Base-by-base conservation (phyloP, 352 stramenopile species). In the Halophytophthora polymorphica region DNA sequence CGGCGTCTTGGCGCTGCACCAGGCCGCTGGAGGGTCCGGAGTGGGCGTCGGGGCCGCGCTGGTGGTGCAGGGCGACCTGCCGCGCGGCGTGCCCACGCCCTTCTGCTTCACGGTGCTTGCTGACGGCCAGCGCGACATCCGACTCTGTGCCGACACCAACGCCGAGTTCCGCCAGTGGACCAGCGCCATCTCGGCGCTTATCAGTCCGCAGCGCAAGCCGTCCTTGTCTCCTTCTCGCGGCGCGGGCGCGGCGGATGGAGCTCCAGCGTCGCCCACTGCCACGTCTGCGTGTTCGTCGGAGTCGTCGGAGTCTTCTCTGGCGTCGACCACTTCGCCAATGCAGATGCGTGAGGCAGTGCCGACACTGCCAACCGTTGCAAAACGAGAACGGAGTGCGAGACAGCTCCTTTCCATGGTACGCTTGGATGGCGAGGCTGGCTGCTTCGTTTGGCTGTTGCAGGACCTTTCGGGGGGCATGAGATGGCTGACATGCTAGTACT, bases 131-230 rank as follows among this genome's bases (percentile, higher is more conserved):
- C 60, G 51, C 22, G 58, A 77, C 17, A 54, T 89, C 38, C 64
- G 78, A 15, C 64, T 90, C 10, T 92, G 82, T 43, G 79, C 79
- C 1, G 77, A 92, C 42, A 73, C 78, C 6, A 83, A 81, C 40
- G 54, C 71, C 12, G 79, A 93, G 22, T 90, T 93, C 53, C 65
- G 67, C 4, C 77, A 85, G 19, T 93, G 82, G 82, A 93, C 82
- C 1, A 74, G 72, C 39, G 76, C 75, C 2, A 86, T 93, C 42
- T 85, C 79, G 5, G 61, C 68, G 18, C 67, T 86, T 31, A 83
- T 93, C 50, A 82, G 67, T 58, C 79, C 76, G 11, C 46, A 58
- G 2, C 58, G 53, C 19, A 21, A 31, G 25, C 25, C 25, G 8
- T 8, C 8, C 25, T 8, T 8, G 8, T 31, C 25, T 31, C 25